Evolutionary conservation across 345 rosid species (phyloP).

Genomic region (Cardamine chenopodiifolia): DNA sequence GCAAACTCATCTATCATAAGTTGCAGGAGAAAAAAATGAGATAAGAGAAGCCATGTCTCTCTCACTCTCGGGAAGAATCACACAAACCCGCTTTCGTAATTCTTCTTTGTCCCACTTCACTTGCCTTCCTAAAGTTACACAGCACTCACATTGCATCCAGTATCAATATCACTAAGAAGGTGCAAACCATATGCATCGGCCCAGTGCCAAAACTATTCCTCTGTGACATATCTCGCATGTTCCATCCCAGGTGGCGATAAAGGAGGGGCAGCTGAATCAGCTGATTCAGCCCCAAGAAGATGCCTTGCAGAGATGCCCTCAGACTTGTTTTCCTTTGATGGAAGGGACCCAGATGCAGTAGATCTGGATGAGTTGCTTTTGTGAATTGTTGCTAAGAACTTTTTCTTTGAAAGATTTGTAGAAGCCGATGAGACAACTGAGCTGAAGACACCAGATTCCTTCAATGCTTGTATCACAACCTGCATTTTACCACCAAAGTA

Average conservation of each 20-base stretch:
- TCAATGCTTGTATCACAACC: conserved; percentile 79
- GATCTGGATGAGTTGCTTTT: conserved; percentile 57
- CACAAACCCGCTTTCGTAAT: conserved; percentile 21
- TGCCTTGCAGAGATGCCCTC: conserved; percentile 59
- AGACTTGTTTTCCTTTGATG: conserved; percentile 50
- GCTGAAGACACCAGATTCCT: conserved; percentile 87
- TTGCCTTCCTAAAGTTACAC: conserved; percentile 37
- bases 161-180: conserved; percentile 18
- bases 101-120: conserved; percentile 22
- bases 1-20: conserved; percentile 28
- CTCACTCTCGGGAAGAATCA: conserved; percentile 20
- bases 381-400: conserved; percentile 53
- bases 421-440: conserved; percentile 63
- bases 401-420: conserved; percentile 55
- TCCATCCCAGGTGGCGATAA: conserved; percentile 68
- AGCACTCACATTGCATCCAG: conserved; percentile 3
- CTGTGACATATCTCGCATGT: conserved; percentile 31
- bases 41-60: background rate
- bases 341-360: conserved; percentile 52
- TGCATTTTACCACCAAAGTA: conserved; percentile 37
- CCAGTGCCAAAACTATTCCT: conserved; percentile 14
- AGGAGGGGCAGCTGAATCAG: conserved; percentile 90
- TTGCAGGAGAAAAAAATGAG: conserved; percentile 28
- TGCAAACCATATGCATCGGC: conserved; percentile 2
- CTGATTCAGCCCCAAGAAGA: conserved; percentile 53